Conservation (phyloP, 2,329 filamentous ascomycete genomes). For the Fusarium sarcochroum region DNA sequence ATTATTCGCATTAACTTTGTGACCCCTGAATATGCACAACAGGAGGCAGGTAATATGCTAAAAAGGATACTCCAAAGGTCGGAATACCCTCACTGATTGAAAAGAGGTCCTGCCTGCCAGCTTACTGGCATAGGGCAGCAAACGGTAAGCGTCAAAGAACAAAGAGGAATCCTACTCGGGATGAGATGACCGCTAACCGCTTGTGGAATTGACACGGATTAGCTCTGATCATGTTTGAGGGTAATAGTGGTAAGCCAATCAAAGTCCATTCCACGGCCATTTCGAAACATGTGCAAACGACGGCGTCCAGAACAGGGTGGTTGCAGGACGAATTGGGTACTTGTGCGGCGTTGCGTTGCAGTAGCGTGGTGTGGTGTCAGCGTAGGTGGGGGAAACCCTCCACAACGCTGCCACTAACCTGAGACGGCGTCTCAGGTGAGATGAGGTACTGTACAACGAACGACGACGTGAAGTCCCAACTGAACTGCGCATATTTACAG, state of each 20-base stretch:
- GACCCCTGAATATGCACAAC: neutral
- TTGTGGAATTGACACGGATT: conserved; percentile 29
- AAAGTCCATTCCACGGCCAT: conserved; percentile 12
- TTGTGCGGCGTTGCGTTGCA: conserved; percentile 27
- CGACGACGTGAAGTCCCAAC: conserved; percentile 17
- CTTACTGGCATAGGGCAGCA: neutral
- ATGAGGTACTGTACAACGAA: conserved; percentile 35
- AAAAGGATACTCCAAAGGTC: neutral
- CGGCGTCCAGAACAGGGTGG: conserved; percentile 38
- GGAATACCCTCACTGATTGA: conserved; percentile 1
- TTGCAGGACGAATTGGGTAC: conserved; percentile 36
- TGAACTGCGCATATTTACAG: conserved; percentile 3
- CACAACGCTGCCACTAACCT: conserved; percentile 47
- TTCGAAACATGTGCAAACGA: conserved; percentile 47
- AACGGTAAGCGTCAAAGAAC: conserved; percentile 5
- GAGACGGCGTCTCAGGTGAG: conserved; percentile 56
- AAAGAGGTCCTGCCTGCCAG: neutral
- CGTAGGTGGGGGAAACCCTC: conserved; percentile 43
- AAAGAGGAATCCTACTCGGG: conserved; percentile 6
- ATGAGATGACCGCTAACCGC: conserved; percentile 34
- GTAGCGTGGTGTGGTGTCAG: conserved; percentile 41
- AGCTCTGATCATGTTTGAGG: conserved; percentile 40
- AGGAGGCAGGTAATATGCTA: neutral
- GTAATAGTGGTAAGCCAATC: conserved; percentile 27
- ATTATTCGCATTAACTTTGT: neutral